Base-by-base conservation (phyloP, 495 filamentous ascomycete species). In the Extremus antarcticus region DNA sequence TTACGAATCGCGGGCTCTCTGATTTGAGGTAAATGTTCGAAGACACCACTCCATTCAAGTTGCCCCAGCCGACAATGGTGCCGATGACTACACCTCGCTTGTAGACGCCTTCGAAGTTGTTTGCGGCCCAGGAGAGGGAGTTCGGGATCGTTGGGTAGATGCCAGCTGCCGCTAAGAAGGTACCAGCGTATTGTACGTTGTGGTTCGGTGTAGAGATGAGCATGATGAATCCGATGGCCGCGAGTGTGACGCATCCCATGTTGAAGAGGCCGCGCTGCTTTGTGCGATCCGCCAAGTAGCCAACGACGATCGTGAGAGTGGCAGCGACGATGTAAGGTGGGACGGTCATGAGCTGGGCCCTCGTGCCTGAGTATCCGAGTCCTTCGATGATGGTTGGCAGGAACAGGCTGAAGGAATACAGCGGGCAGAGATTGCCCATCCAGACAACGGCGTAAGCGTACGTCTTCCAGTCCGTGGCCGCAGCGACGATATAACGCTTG, bases 111-210 rank as follows among this genome's bases (percentile, higher is more conserved):
- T 95, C 91, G 22, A 80, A 80, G 59, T 97, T 97, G 70, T 97
- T 97, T 46, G 80, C 80, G 17, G 83, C 70, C 91, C 91, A 97
- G 22, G 82, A 80, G 56, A 97, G 88, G 0, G 89, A 94, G 65
- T 95, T 94, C n/a, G 91, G 69, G 58, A 95, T 88, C 67, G 80
- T 85, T 0, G 91, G 91, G 63, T 95, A 97, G 61, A 96, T 95
- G 0, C 91, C 91, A 50, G 90, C 69, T 0, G 91, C 91, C 7
- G 83, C 88, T 0, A 97, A 73, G 71, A 94, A 97, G 0, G 80
- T 84, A 9, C 85, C 90, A 0, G 84, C 85, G 64, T 96, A 97
- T 53, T 85, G 82, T 3, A 87, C 78, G 1, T 75, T 76, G 0
- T 87, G 68, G 15, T 76, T 64, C 21, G 78, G 66, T 2, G 74